Conservation (phyloP, 1,139 yeast genomes). For the Lizanozyma gosingica region DNA sequence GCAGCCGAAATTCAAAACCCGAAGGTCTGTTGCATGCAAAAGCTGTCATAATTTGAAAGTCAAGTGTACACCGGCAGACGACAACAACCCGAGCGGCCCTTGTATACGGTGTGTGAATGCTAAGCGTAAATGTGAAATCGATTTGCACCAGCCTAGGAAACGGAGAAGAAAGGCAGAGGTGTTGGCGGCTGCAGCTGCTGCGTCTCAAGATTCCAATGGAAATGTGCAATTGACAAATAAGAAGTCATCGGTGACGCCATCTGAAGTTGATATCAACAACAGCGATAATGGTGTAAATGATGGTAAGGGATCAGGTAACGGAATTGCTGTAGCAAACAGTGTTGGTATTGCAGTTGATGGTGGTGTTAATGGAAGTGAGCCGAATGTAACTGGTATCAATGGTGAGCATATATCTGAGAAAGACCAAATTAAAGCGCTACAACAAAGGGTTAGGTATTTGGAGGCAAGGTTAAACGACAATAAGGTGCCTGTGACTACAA, state of each 20-base stretch:
- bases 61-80: conserved; percentile 69
- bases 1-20: conserved; percentile 4
- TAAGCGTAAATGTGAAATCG: conserved; percentile 58
- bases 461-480: not conserved
- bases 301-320: no score
- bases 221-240: no score
- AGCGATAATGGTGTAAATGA: no score
- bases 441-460: not conserved
- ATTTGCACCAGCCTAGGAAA: conserved; percentile 50
- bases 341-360: no score
- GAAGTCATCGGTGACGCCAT: no score
- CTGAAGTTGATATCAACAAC: not conserved
- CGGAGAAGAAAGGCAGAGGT: conserved; percentile 30
- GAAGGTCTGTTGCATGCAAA: conserved; percentile 56
- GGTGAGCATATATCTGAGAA: not conserved
- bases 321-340: no score
- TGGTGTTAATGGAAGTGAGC: no score
- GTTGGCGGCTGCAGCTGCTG: conserved; percentile 11
- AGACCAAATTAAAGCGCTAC: not conserved
- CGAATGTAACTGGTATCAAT: no score
- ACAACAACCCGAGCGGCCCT: conserved; percentile 47
- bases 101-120: conserved; percentile 69
- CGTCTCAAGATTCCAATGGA: conserved; percentile 5
- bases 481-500: conserved; percentile 3
- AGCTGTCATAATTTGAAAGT: conserved; percentile 77